These are phyloP conservation scores for Dactylellina parvicollis DNA, from an alignment of 2,329 filamentous ascomycete species.

Conservation along the genomic window DNA sequence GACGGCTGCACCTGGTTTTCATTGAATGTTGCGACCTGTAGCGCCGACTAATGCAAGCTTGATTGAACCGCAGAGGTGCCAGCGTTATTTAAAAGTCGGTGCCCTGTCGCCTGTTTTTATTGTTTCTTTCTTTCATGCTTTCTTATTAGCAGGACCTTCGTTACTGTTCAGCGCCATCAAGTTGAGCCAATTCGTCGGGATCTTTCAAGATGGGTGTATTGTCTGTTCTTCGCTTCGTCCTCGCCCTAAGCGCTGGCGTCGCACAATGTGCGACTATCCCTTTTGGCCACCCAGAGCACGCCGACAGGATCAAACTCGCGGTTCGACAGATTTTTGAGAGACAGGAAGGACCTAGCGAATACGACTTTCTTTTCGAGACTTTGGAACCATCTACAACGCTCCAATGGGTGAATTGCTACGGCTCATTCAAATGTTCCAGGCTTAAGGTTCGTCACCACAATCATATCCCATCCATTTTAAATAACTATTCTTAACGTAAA, in stretches of 20 bases:
- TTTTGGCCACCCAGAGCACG: background rate
- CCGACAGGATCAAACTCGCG: slow-evolving; percentile 19
- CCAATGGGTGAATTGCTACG: slow-evolving; percentile 47
- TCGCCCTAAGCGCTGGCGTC: slow-evolving; percentile 8
- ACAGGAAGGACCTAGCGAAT: slow-evolving; percentile 25
- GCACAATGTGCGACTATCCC: slow-evolving; percentile 36
- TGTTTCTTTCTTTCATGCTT: background rate
- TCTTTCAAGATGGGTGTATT: slow-evolving; percentile 27
- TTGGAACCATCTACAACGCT: slow-evolving; percentile 27
- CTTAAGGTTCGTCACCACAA: slow-evolving; percentile 33
- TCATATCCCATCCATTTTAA: background rate
- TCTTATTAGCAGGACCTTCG: background rate
- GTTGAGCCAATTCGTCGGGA: background rate
- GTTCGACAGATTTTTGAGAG: slow-evolving; percentile 6
- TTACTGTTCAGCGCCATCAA: background rate
- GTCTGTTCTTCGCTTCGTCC: slow-evolving; percentile 15
- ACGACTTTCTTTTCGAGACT: slow-evolving; percentile 37
- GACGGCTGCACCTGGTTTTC: slow-evolving; percentile 14
- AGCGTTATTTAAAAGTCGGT: background rate
- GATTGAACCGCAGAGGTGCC: background rate
- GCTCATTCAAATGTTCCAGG: slow-evolving; percentile 34
- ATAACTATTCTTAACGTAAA: background rate
- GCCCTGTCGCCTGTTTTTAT: background rate
- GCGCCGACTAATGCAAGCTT: background rate
- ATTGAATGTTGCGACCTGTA: slow-evolving; percentile 9